A percentile compares a stretch with the other conserved stretches of the same genome.
phyloP scores from a whole-genome alignment of 768 basidiomycete species.

The Boletus edulis region DNA sequence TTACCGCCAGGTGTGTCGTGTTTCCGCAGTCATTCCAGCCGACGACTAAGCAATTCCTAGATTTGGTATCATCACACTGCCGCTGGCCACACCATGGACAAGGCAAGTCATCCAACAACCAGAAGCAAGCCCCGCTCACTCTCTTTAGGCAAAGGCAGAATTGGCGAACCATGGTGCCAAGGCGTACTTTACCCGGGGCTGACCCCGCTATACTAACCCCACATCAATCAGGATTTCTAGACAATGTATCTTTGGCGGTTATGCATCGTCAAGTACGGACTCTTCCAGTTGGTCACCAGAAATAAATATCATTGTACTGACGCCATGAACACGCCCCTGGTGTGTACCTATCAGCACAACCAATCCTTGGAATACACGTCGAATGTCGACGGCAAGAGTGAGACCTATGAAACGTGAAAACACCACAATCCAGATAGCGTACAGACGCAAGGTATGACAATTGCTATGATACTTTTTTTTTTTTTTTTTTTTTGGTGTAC shows the following conservation, averaged over 20 bases:
- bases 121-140: slow-evolving; percentile 3
- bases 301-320: slow-evolving; percentile 15
- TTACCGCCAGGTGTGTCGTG: slow-evolving; percentile 63
- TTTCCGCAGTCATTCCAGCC: slow-evolving; percentile 10
- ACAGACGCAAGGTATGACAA: slow-evolving; percentile 10
- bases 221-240: slow-evolving; percentile 4
- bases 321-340: slow-evolving; percentile 2
- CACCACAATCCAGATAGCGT: slow-evolving; percentile 67
- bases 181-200: slow-evolving; percentile 84
- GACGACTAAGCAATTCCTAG: slow-evolving; percentile 34
- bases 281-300: not conserved
- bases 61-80: slow-evolving; percentile 77
- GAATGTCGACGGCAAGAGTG: not conserved
- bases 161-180: slow-evolving; percentile 82
- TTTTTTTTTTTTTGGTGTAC: slow-evolving; percentile 8
- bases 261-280: not conserved
- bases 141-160: slow-evolving; percentile 72
- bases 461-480: slow-evolving; percentile 30
- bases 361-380: slow-evolving; percentile 5
- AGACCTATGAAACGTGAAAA: slow-evolving; percentile 67
- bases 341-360: not conserved
- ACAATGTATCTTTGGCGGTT: not conserved
- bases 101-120: slow-evolving; percentile 44
- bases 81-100: slow-evolving; percentile 85
- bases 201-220: slow-evolving; percentile 24